Conservation (phyloP, 768 basidiomycete species). For the Psilocybe cyanescens region DNA sequence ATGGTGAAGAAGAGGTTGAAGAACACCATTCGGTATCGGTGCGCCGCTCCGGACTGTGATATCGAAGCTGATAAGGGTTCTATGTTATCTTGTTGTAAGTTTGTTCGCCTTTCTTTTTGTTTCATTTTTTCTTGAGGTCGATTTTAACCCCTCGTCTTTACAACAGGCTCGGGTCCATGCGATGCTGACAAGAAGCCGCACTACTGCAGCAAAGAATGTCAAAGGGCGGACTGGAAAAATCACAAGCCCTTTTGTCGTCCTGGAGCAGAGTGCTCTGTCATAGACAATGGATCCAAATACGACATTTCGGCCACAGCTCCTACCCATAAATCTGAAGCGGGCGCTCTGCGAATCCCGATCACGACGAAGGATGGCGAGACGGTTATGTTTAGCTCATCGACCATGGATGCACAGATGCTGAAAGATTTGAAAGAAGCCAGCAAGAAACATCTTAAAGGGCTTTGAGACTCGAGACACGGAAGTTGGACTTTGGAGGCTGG, state of each 20-base stretch:
- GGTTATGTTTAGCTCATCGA: slow-evolving; percentile 29
- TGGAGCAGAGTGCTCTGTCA: slow-evolving; percentile 32
- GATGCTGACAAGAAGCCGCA: slow-evolving; percentile 34
- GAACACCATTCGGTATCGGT: slow-evolving; percentile 29
- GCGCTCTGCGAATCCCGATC: slow-evolving; percentile 29
- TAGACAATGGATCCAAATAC: slow-evolving; percentile 22
- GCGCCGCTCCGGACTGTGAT: slow-evolving; percentile 29
- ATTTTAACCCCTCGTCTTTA: neutral
- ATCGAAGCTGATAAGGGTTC: slow-evolving; percentile 30
- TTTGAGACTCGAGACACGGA: too few species aligned
- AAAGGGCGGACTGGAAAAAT: slow-evolving; percentile 34
- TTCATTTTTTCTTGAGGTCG: neutral
- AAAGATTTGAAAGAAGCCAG: slow-evolving; percentile 23
- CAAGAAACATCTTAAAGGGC: too few species aligned
- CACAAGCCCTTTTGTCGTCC: slow-evolving; percentile 39
- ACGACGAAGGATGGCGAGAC: slow-evolving; percentile 25
- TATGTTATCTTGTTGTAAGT: slow-evolving; percentile 28
- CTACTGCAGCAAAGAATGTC: slow-evolving; percentile 35
- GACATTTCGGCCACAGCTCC: slow-evolving; percentile 2
- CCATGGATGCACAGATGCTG: slow-evolving; percentile 29
- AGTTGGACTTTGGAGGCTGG: too few species aligned
- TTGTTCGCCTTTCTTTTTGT: neutral
- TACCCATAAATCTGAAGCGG: slow-evolving; percentile 9
- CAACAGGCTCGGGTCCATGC: slow-evolving; percentile 30
- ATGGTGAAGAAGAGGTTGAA: slow-evolving; percentile 28